Evolutionary conservation across 1,284 basidiomycete species (phyloP), one percentile per base, ranked within the genome.

Genomic region (Apiotrichum montevideense): DNA sequence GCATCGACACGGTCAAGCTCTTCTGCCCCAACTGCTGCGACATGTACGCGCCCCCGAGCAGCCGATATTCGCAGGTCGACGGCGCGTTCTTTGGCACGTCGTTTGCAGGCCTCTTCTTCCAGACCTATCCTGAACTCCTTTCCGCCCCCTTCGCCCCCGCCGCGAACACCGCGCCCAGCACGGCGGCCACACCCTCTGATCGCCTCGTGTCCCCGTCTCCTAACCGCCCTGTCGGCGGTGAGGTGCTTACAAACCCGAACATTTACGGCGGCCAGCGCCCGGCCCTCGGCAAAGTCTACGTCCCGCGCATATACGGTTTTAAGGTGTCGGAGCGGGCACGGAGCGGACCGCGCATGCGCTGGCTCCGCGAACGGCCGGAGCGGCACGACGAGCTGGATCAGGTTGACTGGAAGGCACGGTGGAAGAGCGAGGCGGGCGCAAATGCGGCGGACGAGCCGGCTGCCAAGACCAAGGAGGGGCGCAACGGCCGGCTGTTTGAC

Each of bases 41-140:
- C 73, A 90, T 96, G 65, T 99, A 97, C 77, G 83, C 86, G 1
- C 96, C 96, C 2, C 94, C 95, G 4, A 94, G 90, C 77, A 93
- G 89, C 74, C 85, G 94, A 51, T 99, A 93, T 76, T 89, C 93
- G 72, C 89, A 90, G 29, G 91, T 99, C 35, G 96, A 99, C 77
- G 96, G 93, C 57, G 95, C 96, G 15, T 99, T 97, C 80, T 99
- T 99, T 78, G 96, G 96, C 29, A 98, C 96, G 0, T 98, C 96
- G 7, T 99, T 99, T 75, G 84, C 95, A 0, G 93, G 98, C 69
- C 82, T 99, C 35, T 91, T 98, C 78, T 98, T 98, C 81, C 94
- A 98, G 73, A 93, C 89, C 62, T 98, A 96, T 79, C 87, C 90
- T 37, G 90, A 93, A 73, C 83, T 92, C 35, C 84, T 89, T 4